A percentile compares a stretch with the other conserved stretches of the same genome.
Conservation (phyloP, 2,329 filamentous ascomycete genomes). For the Fusarium sp. region DNA sequence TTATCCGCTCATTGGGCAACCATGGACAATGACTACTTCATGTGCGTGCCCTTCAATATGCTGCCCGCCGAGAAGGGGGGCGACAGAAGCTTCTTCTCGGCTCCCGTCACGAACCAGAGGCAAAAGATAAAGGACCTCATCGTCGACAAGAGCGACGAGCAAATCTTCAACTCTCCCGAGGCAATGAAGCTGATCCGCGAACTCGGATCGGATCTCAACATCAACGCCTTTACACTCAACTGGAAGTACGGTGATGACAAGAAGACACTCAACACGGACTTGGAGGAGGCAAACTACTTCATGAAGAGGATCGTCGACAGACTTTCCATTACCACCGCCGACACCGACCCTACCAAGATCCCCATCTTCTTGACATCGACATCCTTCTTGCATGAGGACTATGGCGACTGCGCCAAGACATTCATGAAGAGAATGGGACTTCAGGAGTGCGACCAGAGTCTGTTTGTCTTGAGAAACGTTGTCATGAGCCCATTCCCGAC, state of each 20-base stretch:
- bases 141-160: conserved; percentile 50
- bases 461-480: conserved; percentile 61
- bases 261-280: conserved; percentile 52
- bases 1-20: conserved; percentile 56
- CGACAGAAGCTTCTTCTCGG: conserved; percentile 30
- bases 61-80: conserved; percentile 50
- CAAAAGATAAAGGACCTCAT: conserved; percentile 54
- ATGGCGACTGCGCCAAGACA: conserved; percentile 54
- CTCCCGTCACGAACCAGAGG: conserved; percentile 49
- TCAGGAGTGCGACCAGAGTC: conserved; percentile 46
- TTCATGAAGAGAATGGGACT: conserved; percentile 58
- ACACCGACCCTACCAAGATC: conserved; percentile 54
- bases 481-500: conserved; percentile 61
- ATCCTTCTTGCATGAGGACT: conserved; percentile 53
- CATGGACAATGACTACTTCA: conserved; percentile 52
- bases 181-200: conserved; percentile 54
- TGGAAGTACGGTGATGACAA: conserved; percentile 53
- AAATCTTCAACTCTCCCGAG: conserved; percentile 50
- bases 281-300: conserved; percentile 62
- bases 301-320: conserved; percentile 57
- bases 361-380: conserved; percentile 60
- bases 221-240: conserved; percentile 59
- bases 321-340: conserved; percentile 55
- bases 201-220: conserved; percentile 60
- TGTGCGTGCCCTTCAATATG: conserved; percentile 57